phyloP scores from a whole-genome alignment of 768 basidiomycete genomes.

The Lactifluus rugatus region DNA sequence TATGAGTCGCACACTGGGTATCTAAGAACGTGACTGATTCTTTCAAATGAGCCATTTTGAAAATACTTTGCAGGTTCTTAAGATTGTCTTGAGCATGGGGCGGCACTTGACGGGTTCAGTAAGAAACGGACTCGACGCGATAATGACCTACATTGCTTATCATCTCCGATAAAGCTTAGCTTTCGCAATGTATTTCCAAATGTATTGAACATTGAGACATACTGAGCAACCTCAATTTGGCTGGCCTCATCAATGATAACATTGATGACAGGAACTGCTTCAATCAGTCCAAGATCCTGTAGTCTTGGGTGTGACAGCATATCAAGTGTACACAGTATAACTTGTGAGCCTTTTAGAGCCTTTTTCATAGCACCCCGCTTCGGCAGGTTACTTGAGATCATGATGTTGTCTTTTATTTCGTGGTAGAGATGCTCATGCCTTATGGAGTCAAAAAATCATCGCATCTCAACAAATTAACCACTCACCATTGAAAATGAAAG shows the following conservation, averaged over 20 bases:
- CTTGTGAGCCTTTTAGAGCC: constrained; percentile 34
- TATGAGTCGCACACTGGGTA: constrained; percentile 57
- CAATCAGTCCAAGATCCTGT: constrained; percentile 20
- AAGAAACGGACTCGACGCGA: not conserved
- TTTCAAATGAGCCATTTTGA: constrained; percentile 59
- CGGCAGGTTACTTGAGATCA: constrained; percentile 36
- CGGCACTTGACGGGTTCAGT: constrained; percentile 44
- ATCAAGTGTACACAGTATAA: constrained; percentile 66
- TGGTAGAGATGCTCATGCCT: constrained; percentile 80
- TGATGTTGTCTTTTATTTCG: constrained; percentile 38
- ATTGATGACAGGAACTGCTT: constrained; percentile 24
- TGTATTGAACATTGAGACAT: constrained; percentile 24
- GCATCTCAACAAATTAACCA: constrained; percentile 15
- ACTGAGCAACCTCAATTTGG: constrained; percentile 25
- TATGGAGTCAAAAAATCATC: not conserved
- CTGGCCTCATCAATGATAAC: constrained; percentile 31
- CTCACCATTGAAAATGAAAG: constrained; percentile 60
- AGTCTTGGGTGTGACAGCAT: constrained; percentile 48
- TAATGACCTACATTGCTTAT: constrained; percentile 31
- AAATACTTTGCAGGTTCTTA: constrained; percentile 58
- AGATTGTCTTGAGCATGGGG: constrained; percentile 70
- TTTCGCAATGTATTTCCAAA: constrained; percentile 26
- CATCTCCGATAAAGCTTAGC: constrained; percentile 34
- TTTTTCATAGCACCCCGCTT: constrained; percentile 23
- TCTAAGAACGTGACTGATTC: constrained; percentile 46